Percentiles rank a stretch among this genome's conserved stretches.
Evolutionary conservation across 805 yeast genomes (phyloP).

Genomic region (Spathaspora sp.): DNA sequence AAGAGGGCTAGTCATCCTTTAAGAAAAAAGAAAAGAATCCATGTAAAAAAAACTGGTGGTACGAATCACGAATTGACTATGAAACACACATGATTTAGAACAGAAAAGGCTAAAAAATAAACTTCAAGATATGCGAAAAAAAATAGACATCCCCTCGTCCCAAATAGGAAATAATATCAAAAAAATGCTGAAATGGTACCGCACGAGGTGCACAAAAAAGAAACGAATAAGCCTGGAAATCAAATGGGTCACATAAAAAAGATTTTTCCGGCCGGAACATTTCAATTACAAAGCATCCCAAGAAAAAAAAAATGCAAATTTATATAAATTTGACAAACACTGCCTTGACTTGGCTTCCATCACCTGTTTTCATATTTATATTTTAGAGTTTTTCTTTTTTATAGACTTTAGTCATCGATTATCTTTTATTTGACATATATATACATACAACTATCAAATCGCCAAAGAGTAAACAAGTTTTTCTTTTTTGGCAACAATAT

Average conservation of each 20-base stretch:
- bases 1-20: background rate
- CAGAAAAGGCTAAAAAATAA: background rate
- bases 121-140: background rate
- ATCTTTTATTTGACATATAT: background rate
- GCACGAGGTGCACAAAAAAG: background rate
- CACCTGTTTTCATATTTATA: background rate
- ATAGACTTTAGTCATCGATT: background rate
- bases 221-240: background rate
- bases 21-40: background rate
- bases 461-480: background rate
- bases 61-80: background rate
- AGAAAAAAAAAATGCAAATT: background rate
- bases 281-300: background rate
- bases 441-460: background rate
- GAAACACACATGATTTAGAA: background rate
- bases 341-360: background rate
- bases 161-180: slow-evolving; percentile 1
- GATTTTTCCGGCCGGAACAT: background rate
- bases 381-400: background rate
- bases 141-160: slow-evolving; percentile 3
- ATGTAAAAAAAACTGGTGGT: background rate
- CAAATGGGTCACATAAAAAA: background rate
- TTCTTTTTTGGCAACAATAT: background rate
- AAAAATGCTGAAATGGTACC: background rate
- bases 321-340: background rate